These are phyloP conservation scores for Skeletonema marinoi DNA, from an alignment of 108 stramenopile species.

Conservation along the genomic window DNA sequence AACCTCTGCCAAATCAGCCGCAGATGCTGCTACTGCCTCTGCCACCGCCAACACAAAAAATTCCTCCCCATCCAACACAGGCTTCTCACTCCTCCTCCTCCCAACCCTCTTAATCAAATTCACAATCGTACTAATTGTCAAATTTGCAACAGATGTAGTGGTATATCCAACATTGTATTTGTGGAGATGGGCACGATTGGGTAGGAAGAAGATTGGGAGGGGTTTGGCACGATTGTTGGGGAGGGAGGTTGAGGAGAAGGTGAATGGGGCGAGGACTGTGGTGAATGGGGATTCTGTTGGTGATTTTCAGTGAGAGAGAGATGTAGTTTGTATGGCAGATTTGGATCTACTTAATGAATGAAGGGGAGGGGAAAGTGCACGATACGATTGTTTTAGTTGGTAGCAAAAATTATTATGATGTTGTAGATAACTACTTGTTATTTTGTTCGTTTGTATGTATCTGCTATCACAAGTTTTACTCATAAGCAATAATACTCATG, in stretches of 20 bases:
- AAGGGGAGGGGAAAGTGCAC: too few species aligned
- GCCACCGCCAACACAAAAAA: background rate
- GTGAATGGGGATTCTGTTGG: conserved; percentile 1
- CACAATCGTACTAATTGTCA: conserved; percentile 62
- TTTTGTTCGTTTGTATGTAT: too few species aligned
- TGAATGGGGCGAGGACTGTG: background rate
- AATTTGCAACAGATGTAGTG: conserved; percentile 70
- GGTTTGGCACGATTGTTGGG: conserved; percentile 6
- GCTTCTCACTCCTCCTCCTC: conserved; percentile 4
- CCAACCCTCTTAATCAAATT: conserved; percentile 60
- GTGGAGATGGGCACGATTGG: conserved; percentile 51
- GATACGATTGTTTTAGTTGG: too few species aligned
- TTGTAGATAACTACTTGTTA: too few species aligned
- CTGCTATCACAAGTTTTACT: too few species aligned
- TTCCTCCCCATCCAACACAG: background rate
- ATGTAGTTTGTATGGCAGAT: too few species aligned
- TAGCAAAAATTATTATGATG: too few species aligned
- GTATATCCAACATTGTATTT: conserved; percentile 64
- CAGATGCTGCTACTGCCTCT: background rate
- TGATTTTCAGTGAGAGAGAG: too few species aligned
- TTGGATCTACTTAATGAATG: too few species aligned
- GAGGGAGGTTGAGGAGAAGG: background rate
- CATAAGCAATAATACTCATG: too few species aligned
- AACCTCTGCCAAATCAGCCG: background rate
- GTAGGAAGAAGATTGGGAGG: conserved; percentile 49